phyloP scores from a whole-genome alignment of 345 rosid species.

The Lepidium africanum region DNA sequence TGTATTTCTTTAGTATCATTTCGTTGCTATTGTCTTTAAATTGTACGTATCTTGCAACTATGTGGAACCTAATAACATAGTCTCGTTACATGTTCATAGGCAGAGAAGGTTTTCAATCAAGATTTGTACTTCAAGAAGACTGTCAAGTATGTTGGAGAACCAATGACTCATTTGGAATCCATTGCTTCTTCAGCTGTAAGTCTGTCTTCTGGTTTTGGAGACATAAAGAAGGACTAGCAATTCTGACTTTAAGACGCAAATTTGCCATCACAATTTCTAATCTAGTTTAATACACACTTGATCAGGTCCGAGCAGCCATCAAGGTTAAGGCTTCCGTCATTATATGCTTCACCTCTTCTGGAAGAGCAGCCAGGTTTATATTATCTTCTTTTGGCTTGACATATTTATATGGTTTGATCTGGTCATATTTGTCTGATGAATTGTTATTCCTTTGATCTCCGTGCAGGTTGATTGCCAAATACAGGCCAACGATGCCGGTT shows the following conservation, averaged over 20 bases:
- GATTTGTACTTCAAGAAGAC: conserved; percentile 86
- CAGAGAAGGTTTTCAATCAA: conserved; percentile 95
- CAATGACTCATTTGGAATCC: conserved; percentile 92
- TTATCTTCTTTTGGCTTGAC: neutral
- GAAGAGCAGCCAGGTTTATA: conserved; percentile 90
- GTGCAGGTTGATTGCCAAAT: conserved; percentile 91
- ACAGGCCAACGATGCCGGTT: conserved; percentile 98
- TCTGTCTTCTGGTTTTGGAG: neutral
- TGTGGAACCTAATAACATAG: neutral
- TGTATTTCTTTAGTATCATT: neutral
- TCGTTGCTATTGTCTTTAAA: neutral
- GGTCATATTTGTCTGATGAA: neutral
- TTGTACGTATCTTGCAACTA: neutral
- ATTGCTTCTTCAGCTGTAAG: conserved; percentile 97
- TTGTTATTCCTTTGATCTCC: neutral
- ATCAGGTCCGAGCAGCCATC: conserved; percentile 92
- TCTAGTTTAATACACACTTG: neutral
- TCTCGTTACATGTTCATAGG: conserved; percentile 34
- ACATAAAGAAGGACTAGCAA: neutral
- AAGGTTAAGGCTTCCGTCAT: conserved; percentile 97
- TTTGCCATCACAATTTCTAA: neutral
- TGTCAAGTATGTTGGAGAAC: conserved; percentile 90
- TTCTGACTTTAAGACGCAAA: neutral
- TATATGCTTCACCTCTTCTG: conserved; percentile 95
- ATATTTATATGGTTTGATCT: neutral